These are phyloP conservation scores for Quercus wislizeni DNA, from an alignment of 306 rosid species.

Conservation along the genomic window DNA sequence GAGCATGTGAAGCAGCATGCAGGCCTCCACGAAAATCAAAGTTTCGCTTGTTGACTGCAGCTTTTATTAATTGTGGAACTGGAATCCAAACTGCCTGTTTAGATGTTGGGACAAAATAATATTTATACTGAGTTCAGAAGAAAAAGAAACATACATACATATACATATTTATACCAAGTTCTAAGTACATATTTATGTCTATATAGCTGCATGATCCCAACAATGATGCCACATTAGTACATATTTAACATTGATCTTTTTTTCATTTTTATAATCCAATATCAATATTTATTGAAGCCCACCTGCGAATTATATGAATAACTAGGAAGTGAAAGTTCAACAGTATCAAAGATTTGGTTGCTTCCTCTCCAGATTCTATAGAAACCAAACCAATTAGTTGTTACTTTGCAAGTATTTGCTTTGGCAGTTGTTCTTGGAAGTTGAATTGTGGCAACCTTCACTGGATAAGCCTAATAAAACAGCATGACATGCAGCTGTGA, in stretches of 20 bases:
- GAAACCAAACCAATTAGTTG: conserved; percentile 91
- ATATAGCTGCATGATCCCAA: background rate
- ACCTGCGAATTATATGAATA: conserved; percentile 81
- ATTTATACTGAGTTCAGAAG: background rate
- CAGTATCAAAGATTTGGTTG: conserved; percentile 56
- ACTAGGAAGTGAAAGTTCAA: conserved; percentile 75
- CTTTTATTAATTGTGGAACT: conserved; percentile 67
- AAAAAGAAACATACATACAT: background rate
- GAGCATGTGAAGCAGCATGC: conserved; percentile 97
- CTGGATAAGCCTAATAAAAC: conserved; percentile 68
- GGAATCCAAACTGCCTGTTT: conserved; percentile 92
- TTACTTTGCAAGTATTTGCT: conserved; percentile 70
- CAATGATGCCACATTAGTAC: conserved; percentile 4
- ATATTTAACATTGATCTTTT: too few species aligned
- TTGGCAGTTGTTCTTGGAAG: conserved; percentile 53
- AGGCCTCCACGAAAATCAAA: conserved; percentile 90
- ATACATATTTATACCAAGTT: background rate
- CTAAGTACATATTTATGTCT: background rate
- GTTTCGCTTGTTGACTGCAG: conserved; percentile 41
- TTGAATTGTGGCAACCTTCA: conserved; percentile 32
- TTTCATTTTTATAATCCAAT: too few species aligned
- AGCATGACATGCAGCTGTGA: conserved; percentile 9
- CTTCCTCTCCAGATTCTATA: conserved; percentile 64
- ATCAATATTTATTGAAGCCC: conserved; percentile 9
- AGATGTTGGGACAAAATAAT: conserved; percentile 19